Evolutionary conservation across 169 alveolate genomes (phyloP).

Genomic region (Plasmodium adleri): DNA sequence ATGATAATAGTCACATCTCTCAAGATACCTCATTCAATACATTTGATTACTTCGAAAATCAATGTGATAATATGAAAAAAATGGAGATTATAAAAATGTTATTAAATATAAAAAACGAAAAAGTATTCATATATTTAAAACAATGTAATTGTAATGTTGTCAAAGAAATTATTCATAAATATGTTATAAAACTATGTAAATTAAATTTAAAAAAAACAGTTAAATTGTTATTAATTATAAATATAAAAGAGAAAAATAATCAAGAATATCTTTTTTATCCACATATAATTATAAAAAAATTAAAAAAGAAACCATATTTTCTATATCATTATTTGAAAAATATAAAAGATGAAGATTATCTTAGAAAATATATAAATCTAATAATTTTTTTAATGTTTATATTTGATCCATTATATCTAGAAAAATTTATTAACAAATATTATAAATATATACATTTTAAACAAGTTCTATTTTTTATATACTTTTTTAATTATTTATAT

Average conservation of each 20-base stretch:
- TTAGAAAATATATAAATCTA: slow-evolving; percentile 18
- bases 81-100: slow-evolving; percentile 50
- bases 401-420: slow-evolving; percentile 32
- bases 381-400: slow-evolving; percentile 40
- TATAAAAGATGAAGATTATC: slow-evolving; percentile 18
- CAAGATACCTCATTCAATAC: neutral
- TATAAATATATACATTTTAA: slow-evolving; percentile 40
- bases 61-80: slow-evolving; percentile 41
- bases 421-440: slow-evolving; percentile 4
- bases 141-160: slow-evolving; percentile 31
- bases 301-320: slow-evolving; percentile 59
- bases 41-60: neutral
- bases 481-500: slow-evolving; percentile 40
- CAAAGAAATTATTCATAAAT: slow-evolving; percentile 9
- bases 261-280: slow-evolving; percentile 47
- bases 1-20: neutral
- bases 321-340: slow-evolving; percentile 47
- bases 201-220: slow-evolving; percentile 31
- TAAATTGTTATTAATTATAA: slow-evolving; percentile 15
- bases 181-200: slow-evolving; percentile 11
- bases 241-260: slow-evolving; percentile 18
- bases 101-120: slow-evolving; percentile 26
- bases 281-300: slow-evolving; percentile 21
- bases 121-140: slow-evolving; percentile 29
- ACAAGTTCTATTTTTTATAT: slow-evolving; percentile 12